Conservation (phyloP, 768 basidiomycete species). For the Tylopilus intermedius region DNA sequence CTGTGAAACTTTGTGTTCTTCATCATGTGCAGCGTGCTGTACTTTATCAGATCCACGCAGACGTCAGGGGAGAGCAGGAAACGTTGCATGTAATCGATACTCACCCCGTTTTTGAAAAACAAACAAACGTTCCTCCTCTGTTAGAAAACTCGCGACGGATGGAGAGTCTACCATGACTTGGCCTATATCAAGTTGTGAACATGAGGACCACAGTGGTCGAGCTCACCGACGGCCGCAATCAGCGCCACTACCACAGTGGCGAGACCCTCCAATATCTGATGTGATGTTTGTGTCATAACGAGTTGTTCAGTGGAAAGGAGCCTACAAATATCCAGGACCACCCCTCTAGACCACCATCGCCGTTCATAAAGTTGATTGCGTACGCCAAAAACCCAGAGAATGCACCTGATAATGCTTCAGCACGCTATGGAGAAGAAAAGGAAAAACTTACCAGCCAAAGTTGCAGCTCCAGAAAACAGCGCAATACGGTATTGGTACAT, state of each 20-base stretch:
- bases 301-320: background rate
- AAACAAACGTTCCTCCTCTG: background rate
- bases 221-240: background rate
- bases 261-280: constrained; percentile 4
- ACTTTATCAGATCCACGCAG: background rate
- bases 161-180: constrained; percentile 6
- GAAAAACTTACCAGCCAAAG: background rate
- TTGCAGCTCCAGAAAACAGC: constrained; percentile 4
- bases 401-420: background rate
- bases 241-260: background rate
- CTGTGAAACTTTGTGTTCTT: background rate
- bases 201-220: background rate
- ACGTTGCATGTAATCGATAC: background rate
- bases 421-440: background rate
- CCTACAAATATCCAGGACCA: constrained; percentile 9
- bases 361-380: constrained; percentile 4
- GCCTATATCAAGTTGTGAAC: background rate
- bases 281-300: background rate
- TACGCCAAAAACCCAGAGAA: constrained; percentile 3
- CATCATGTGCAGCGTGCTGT: background rate
- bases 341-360: background rate
- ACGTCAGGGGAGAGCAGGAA: background rate
- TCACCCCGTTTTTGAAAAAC: background rate
- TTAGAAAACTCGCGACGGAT: background rate
- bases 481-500: constrained; percentile 6